phyloP scores from a whole-genome alignment of 2,329 filamentous ascomycete species.

The Fusarium virguliforme region DNA sequence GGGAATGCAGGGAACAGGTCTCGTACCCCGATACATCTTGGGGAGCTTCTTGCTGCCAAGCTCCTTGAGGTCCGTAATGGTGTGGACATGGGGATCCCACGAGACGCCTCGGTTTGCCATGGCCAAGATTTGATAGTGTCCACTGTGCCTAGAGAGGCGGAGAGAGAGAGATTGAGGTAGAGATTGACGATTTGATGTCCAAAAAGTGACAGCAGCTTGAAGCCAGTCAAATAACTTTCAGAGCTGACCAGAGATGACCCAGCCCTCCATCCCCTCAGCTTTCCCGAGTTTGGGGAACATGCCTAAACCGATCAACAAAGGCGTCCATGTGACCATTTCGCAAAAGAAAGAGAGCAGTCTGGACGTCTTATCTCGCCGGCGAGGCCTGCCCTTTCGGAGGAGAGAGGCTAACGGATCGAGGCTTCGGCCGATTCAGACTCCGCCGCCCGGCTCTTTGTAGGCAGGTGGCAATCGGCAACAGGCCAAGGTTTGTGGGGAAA shows the following conservation, averaged over 20 bases:
- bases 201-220: slow-evolving; percentile 4
- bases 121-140: background rate
- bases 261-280: background rate
- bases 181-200: background rate
- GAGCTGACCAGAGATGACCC: background rate
- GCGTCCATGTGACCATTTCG: slow-evolving; percentile 13
- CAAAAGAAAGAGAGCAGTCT: slow-evolving; percentile 2
- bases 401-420: background rate
- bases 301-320: background rate
- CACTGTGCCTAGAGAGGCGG: no score
- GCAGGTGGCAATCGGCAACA: slow-evolving; percentile 12
- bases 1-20: background rate
- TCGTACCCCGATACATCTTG: slow-evolving; percentile 43
- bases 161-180: background rate
- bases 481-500: slow-evolving; percentile 12
- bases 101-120: slow-evolving; percentile 44
- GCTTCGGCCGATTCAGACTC: slow-evolving; percentile 7
- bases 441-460: background rate
- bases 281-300: slow-evolving; percentile 3
- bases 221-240: slow-evolving; percentile 15
- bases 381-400: slow-evolving; percentile 35
- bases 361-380: slow-evolving; percentile 22
- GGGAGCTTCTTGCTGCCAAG: slow-evolving; percentile 33
- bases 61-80: slow-evolving; percentile 43
- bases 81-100: slow-evolving; percentile 40